A percentile compares a stretch with the other conserved stretches of the same genome.
Conservation (phyloP, 306 rosid species). For the Vigna mungo region DNA sequence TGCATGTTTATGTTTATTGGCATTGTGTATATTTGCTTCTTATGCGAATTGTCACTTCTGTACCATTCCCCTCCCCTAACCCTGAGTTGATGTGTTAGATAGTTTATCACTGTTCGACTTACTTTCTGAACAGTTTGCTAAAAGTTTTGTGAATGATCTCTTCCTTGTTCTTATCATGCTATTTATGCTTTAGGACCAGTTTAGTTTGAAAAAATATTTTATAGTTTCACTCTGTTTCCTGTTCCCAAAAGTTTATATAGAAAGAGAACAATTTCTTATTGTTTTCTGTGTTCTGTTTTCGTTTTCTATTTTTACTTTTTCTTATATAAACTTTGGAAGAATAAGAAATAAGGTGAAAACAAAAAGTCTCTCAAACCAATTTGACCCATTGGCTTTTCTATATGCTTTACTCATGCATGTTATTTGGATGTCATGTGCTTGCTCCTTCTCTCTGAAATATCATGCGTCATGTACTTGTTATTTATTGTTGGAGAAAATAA, state of each 20-base stretch:
- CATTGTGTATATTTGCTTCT: conserved; percentile 22
- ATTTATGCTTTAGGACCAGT: no score
- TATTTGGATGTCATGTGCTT: background rate
- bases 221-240: background rate
- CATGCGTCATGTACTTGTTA: conserved; percentile 17
- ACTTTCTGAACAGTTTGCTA: conserved; percentile 2
- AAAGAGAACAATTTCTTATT: background rate
- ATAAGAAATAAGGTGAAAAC: background rate
- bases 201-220: background rate
- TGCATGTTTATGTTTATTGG: conserved; percentile 24
- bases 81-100: background rate
- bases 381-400: background rate
- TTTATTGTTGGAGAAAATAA: conserved; percentile 32
- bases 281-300: no score
- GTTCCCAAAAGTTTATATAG: background rate
- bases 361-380: background rate
- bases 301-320: background rate
- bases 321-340: background rate
- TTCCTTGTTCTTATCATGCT: background rate
- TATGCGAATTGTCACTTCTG: background rate
- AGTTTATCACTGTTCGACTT: background rate
- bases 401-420: conserved; percentile 19
- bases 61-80: background rate
- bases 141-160: background rate
- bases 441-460: conserved; percentile 13